Percentiles rank a stretch among this genome's conserved stretches.
Conservation (phyloP, 345 rosid species). For the Hypericum androsaemum region DNA sequence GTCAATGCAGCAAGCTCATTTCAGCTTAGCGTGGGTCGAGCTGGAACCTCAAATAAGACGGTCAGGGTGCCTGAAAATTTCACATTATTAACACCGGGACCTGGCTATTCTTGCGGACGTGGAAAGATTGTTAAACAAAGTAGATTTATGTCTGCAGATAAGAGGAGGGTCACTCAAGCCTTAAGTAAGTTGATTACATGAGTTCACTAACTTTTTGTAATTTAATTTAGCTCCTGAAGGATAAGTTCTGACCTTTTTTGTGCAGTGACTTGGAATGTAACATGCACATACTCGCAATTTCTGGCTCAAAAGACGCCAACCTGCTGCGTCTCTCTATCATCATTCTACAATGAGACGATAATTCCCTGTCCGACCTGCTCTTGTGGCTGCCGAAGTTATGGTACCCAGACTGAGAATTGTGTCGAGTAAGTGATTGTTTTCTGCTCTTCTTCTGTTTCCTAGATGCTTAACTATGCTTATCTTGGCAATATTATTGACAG, state of each 20-base stretch:
- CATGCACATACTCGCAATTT: conserved; percentile 83
- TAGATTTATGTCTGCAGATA: conserved; percentile 41
- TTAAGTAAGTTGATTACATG: conserved; percentile 44
- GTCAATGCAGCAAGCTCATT: conserved; percentile 55
- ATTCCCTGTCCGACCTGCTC: conserved; percentile 70
- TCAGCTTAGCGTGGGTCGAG: conserved; percentile 65
- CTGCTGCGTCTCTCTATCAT: conserved; percentile 87
- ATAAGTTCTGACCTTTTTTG: background rate
- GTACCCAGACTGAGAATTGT: conserved; percentile 42
- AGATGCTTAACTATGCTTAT: background rate
- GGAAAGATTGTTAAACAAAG: conserved; percentile 48
- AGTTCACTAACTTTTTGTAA: background rate
- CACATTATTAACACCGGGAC: conserved; percentile 71
- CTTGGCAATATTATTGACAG: too few relatives aligned
- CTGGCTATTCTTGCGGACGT: conserved; percentile 78
- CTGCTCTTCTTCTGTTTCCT: too few relatives aligned
- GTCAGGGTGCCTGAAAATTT: conserved; percentile 67
- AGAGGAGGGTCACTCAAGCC: conserved; percentile 72
- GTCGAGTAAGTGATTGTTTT: conserved; percentile 49
- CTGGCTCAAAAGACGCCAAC: conserved; percentile 66
- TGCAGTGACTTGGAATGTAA: conserved; percentile 93
- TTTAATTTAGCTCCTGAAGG: background rate
- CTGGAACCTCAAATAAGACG: conserved; percentile 69
- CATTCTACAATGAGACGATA: conserved; percentile 69
- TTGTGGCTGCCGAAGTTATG: conserved; percentile 68